Conservation (phyloP, 306 rosid species). For the Trifolium pratense region DNA sequence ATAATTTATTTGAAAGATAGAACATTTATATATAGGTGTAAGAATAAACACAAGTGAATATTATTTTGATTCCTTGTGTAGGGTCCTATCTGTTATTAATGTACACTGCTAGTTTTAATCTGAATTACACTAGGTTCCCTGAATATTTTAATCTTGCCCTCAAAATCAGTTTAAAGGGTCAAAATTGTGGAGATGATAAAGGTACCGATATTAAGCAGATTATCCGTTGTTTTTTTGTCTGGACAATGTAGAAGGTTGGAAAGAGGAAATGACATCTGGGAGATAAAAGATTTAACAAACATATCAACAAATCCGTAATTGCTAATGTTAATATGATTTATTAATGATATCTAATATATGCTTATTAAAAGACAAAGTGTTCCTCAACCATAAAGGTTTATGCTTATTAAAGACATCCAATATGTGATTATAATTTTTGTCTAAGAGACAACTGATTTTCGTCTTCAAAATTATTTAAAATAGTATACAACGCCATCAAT, state of each 20-base stretch:
- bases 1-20: conserved; percentile 30
- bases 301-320: not conserved
- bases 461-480: too few relatives aligned
- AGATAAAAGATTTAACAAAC: not conserved
- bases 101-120: not conserved
- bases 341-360: not conserved
- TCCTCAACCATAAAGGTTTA: not conserved
- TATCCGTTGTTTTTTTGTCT: not conserved
- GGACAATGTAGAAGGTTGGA: not conserved
- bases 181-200: not conserved
- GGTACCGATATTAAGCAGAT: not conserved
- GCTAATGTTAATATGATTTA: not conserved
- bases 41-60: conserved; percentile 23
- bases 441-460: too few relatives aligned
- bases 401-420: not conserved
- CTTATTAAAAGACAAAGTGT: not conserved
- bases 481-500: too few relatives aligned
- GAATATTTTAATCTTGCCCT: not conserved
- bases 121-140: not conserved
- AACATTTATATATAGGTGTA: conserved; percentile 11
- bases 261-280: not conserved
- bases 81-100: not conserved
- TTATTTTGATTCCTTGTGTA: conserved; percentile 12
- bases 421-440: too few relatives aligned
- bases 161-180: not conserved